phyloP scores from a whole-genome alignment of 2,329 filamentous ascomycete genomes.

The Bipolaris cookei region DNA sequence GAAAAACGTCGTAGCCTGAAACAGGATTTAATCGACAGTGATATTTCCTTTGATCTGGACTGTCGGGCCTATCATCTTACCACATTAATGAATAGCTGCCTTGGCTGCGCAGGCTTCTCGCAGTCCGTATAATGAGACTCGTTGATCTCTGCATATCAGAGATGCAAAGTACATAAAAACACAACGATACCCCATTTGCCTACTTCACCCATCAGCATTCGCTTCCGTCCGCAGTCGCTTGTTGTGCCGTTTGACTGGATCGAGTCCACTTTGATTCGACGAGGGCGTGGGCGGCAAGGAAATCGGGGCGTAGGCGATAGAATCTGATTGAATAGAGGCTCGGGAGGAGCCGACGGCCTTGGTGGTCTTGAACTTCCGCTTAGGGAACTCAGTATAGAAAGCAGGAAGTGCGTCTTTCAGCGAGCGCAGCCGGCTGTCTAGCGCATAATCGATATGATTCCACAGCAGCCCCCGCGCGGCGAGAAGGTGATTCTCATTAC shows the following conservation, averaged over 20 bases:
- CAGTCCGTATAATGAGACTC: not conserved
- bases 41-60: too few relatives aligned
- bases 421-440: conserved; percentile 10
- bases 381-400: conserved; percentile 12
- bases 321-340: conserved; percentile 1
- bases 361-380: conserved; percentile 9
- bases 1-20: conserved; percentile 52
- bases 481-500: conserved; percentile 13
- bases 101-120: not conserved
- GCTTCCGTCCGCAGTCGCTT: not conserved
- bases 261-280: not conserved
- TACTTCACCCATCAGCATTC: not conserved
- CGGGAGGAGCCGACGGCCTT: conserved; percentile 6
- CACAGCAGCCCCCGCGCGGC: conserved; percentile 15
- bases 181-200: not conserved
- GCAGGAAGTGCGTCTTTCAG: conserved; percentile 9
- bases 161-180: not conserved
- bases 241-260: not conserved
- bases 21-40: too few relatives aligned
- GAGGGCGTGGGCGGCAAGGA: conserved; percentile 11
- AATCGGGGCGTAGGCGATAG: not conserved
- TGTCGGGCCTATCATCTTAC: too few relatives aligned
- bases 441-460: conserved; percentile 17
- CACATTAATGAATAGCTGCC: too few relatives aligned
- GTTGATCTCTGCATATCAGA: not conserved